A percentile compares a stretch with the other conserved stretches of the same genome.
These are phyloP conservation scores for Avena eriantha DNA, from an alignment of 176 grass and related monocot genomes.

Conservation along the genomic window DNA sequence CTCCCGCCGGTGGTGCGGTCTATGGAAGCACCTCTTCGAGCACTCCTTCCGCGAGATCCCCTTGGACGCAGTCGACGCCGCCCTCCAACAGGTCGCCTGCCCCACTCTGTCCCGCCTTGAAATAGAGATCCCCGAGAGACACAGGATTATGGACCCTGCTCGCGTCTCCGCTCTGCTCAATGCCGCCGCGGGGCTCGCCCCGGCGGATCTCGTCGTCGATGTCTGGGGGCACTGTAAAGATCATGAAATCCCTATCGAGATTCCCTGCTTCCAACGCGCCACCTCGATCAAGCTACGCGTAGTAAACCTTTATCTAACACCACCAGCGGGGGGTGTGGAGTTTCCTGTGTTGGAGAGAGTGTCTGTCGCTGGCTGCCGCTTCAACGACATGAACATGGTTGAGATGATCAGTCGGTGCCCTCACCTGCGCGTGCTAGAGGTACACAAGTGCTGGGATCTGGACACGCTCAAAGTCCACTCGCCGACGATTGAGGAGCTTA, in stretches of 20 bases:
- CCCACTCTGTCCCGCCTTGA: background rate
- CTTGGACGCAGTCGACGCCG: background rate
- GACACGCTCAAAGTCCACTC: background rate
- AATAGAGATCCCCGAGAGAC: background rate
- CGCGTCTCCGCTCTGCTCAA: background rate
- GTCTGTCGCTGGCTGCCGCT: background rate
- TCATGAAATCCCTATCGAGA: background rate
- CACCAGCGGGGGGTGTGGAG: background rate
- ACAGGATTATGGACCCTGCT: background rate
- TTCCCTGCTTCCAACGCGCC: background rate
- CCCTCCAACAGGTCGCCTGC: background rate
- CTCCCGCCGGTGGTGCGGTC: background rate
- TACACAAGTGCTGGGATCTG: background rate
- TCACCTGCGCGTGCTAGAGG: constrained; percentile 4
- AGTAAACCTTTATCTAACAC: background rate
- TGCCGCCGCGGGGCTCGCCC: background rate
- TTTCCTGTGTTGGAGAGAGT: constrained; percentile 2
- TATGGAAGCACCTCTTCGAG: background rate
- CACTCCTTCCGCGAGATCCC: background rate
- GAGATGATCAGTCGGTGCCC: background rate
- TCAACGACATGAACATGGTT: background rate
- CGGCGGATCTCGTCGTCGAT: background rate
- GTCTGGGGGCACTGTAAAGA: background rate
- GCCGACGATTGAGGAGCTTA: background rate
- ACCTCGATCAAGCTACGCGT: background rate